A percentile compares a stretch with the other conserved stretches of the same genome.
These are phyloP conservation scores for Eutypa lata DNA, from an alignment of 2,329 filamentous ascomycete species.

Conservation along the genomic window DNA sequence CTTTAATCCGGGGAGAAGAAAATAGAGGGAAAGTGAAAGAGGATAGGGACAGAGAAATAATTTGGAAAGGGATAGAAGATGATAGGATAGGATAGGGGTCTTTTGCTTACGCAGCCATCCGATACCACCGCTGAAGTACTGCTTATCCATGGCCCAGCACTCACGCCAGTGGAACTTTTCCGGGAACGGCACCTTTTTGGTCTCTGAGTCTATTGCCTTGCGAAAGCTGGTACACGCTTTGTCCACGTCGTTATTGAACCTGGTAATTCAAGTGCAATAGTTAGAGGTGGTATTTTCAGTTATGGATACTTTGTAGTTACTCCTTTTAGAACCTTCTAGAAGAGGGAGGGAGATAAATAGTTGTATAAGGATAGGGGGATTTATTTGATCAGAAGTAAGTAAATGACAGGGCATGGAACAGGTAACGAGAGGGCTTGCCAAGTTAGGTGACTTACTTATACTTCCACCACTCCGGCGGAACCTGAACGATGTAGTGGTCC, in stretches of 20 bases:
- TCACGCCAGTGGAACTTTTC: not conserved
- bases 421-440: not conserved
- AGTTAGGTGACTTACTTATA: not conserved
- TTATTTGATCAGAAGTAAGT: too few species aligned
- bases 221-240: not conserved
- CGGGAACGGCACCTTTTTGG: too few species aligned
- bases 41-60: not conserved
- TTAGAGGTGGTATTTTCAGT: too few species aligned
- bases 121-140: not conserved
- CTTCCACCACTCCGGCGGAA: not conserved
- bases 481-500: not conserved
- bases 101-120: not conserved
- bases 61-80: not conserved
- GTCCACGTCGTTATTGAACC: not conserved
- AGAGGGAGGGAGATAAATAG: not conserved
- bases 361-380: not conserved
- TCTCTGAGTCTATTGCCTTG: too few species aligned
- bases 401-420: not conserved
- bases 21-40: too few species aligned
- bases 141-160: not conserved
- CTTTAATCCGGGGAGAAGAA: too few species aligned
- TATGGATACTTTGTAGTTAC: too few species aligned
- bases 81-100: not conserved
- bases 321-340: too few species aligned
- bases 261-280: too few species aligned